phyloP scores from a whole-genome alignment of 371 early-diverging fungal species.

The Mucor sp. region DNA sequence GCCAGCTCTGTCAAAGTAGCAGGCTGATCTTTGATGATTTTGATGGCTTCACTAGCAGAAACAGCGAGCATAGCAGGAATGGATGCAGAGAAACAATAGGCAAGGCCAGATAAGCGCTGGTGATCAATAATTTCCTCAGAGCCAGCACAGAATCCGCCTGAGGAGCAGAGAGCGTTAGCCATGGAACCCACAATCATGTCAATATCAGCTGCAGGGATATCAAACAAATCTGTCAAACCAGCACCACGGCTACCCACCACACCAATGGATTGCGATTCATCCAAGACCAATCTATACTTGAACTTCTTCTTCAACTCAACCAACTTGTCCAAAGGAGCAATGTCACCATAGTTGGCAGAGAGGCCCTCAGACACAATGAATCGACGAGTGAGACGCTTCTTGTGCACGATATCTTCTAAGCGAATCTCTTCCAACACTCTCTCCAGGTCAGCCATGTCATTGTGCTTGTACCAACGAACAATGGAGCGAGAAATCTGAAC shows the following conservation, averaged over 20 bases:
- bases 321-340: conserved; percentile 84
- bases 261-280: conserved; percentile 96
- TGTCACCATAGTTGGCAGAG: conserved; percentile 93
- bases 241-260: conserved; percentile 89
- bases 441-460: conserved; percentile 93
- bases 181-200: conserved; percentile 96
- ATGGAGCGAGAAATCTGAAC: conserved; percentile 87
- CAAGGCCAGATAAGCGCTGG: conserved; percentile 90
- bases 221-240: conserved; percentile 88
- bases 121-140: conserved; percentile 90
- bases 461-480: conserved; percentile 93
- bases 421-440: conserved; percentile 80
- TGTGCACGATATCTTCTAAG: conserved; percentile 56
- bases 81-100: conserved; percentile 99
- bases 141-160: conserved; percentile 98
- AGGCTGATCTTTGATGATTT: conserved; percentile 56
- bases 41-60: conserved; percentile 85
- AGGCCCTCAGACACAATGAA: conserved; percentile 98
- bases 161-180: conserved; percentile 80
- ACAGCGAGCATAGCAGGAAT: conserved; percentile 97
- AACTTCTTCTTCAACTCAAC: conserved; percentile 92
- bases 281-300: conserved; percentile 97
- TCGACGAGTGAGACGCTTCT: conserved; percentile 84
- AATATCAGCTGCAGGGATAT: conserved; percentile 75
- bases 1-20: conserved; percentile 32